Percentiles rank a stretch among this genome's conserved stretches.
phyloP scores from a whole-genome alignment of 2,329 filamentous ascomycete species.

The Kalmusia sp. region DNA sequence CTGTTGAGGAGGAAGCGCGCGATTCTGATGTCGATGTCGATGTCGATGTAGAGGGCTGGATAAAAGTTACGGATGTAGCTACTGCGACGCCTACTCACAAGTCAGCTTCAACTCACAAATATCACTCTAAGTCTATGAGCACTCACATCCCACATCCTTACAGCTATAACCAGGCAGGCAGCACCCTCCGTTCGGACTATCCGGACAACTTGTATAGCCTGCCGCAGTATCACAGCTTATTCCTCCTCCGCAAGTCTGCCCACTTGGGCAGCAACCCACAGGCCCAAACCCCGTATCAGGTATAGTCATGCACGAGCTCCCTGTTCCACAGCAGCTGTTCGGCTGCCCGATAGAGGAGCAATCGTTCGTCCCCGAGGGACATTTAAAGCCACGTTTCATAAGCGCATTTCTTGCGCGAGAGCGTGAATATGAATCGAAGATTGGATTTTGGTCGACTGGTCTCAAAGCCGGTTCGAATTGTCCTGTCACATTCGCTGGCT shows the following conservation, averaged over 20 bases:
- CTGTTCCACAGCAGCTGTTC: constrained; percentile 75
- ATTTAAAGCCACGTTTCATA: constrained; percentile 66
- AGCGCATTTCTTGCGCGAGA: constrained; percentile 45
- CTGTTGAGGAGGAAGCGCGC: constrained; percentile 42
- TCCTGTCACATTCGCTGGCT: constrained; percentile 28
- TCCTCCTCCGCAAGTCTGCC: constrained; percentile 67
- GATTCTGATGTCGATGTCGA: constrained; percentile 31
- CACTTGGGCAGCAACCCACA: constrained; percentile 77
- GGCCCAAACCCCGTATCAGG: constrained; percentile 68
- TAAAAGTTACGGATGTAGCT: constrained; percentile 37
- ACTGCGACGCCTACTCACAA: constrained; percentile 30
- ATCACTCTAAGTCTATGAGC: no score
- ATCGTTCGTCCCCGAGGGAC: constrained; percentile 69
- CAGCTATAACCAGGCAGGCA: constrained; percentile 77
- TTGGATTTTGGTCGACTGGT: constrained; percentile 38
- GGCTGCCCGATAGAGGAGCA: constrained; percentile 71
- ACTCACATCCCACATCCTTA: constrained; percentile 73
- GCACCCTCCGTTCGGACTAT: constrained; percentile 74
- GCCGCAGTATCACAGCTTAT: constrained; percentile 66
- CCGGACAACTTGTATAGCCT: constrained; percentile 70
- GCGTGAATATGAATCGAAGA: constrained; percentile 47
- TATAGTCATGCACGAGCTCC: constrained; percentile 71
- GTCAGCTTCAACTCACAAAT: constrained; percentile 6
- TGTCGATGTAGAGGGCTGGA: constrained; percentile 40
- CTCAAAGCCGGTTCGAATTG: constrained; percentile 34